phyloP scores from a whole-genome alignment of 495 filamentous ascomycete species.

The Evernia prunastri region DNA sequence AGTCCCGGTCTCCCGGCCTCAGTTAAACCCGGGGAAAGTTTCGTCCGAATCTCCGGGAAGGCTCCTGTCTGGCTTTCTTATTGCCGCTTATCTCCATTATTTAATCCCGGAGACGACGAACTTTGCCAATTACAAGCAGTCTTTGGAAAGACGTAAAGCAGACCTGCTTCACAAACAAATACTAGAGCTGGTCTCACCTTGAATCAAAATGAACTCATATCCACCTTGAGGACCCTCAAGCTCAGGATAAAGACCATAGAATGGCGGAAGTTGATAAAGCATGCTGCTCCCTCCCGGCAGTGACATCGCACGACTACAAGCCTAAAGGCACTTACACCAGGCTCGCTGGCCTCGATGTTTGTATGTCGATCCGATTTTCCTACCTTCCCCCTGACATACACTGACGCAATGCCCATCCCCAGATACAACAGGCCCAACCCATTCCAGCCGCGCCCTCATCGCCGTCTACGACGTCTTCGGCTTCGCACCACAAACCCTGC shows the following conservation, averaged over 20 bases:
- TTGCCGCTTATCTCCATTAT: background rate
- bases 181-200: background rate
- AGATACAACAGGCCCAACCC: conserved; percentile 42
- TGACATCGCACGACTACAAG: conserved; percentile 45
- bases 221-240: background rate
- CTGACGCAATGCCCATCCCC: background rate
- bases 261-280: conserved; percentile 17
- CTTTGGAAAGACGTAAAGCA: too few relatives aligned
- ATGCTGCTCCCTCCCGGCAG: conserved; percentile 14
- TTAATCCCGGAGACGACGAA: background rate
- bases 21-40: too few relatives aligned
- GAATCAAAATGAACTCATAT: background rate
- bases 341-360: conserved; percentile 62
- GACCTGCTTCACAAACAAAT: background rate
- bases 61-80: background rate
- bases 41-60: too few relatives aligned
- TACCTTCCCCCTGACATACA: background rate
- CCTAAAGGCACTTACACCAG: conserved; percentile 60
- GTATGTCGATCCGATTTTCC: conserved; percentile 34
- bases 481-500: conserved; percentile 42
- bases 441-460: conserved; percentile 38
- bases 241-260: background rate
- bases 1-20: too few relatives aligned
- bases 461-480: conserved; percentile 54
- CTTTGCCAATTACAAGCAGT: too few relatives aligned